Conservation (phyloP, 1,284 basidiomycete species). For the Mycena sp. region DNA sequence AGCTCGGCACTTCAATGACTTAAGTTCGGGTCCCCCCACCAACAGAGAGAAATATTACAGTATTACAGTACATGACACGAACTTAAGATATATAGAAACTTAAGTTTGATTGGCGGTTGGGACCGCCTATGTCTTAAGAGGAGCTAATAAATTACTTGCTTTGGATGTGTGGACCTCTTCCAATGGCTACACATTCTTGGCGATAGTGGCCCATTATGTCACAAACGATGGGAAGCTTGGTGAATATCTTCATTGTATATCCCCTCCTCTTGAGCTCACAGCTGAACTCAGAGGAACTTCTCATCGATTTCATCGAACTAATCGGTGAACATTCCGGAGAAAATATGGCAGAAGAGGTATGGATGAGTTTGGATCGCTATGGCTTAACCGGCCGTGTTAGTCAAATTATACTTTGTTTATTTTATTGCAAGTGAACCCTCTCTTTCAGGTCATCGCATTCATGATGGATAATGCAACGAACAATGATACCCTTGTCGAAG, state of each 20-base stretch:
- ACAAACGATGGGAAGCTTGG: conserved; percentile 29
- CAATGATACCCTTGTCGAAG: conserved; percentile 37
- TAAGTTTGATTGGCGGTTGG: background rate
- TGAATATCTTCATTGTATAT: background rate
- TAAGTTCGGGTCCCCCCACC: no score
- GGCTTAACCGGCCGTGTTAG: conserved; percentile 31
- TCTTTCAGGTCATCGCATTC: conserved; percentile 33
- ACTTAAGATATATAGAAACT: background rate
- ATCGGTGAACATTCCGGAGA: conserved; percentile 42
- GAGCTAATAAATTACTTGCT: no score
- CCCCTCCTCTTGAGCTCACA: background rate
- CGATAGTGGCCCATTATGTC: conserved; percentile 36
- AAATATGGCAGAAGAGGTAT: conserved; percentile 44
- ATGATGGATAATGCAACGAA: conserved; percentile 41
- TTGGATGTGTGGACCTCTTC: conserved; percentile 38
- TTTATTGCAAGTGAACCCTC: background rate
- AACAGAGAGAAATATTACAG: background rate
- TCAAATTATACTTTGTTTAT: background rate
- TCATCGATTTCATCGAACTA: conserved; percentile 45
- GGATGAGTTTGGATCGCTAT: conserved; percentile 31
- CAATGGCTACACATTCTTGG: conserved; percentile 35
- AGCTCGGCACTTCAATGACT: background rate
- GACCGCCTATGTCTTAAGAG: background rate
- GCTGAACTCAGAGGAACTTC: conserved; percentile 36
- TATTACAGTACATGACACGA: background rate